These are phyloP conservation scores for Cladosporium colombiae DNA, from an alignment of 2,329 filamentous ascomycete species.

Conservation along the genomic window DNA sequence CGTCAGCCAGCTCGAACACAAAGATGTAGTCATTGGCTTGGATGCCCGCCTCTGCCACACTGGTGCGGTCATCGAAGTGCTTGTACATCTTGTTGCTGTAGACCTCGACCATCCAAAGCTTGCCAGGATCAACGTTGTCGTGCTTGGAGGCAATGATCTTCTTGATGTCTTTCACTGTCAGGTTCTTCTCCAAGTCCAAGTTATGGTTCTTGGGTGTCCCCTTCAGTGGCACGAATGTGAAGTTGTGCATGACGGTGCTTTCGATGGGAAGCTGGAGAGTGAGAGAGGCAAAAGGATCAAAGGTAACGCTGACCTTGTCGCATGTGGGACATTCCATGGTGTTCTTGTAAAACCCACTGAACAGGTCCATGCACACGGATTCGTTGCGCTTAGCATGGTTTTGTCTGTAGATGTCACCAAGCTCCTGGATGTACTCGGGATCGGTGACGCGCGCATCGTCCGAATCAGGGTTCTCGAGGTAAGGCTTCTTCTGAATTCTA, in stretches of 20 bases:
- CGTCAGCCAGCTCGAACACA: slow-evolving; percentile 75
- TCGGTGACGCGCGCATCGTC: slow-evolving; percentile 94
- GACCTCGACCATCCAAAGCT: slow-evolving; percentile 78
- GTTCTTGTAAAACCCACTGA: slow-evolving; percentile 98
- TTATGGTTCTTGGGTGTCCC: slow-evolving; percentile 70
- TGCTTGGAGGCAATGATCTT: slow-evolving; percentile 59
- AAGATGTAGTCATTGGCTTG: slow-evolving; percentile 61
- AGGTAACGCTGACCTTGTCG: slow-evolving; percentile 95
- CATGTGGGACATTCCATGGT: slow-evolving; percentile 90
- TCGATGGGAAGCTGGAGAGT: slow-evolving; percentile 88
- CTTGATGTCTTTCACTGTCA: slow-evolving; percentile 68
- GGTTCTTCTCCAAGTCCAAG: slow-evolving; percentile 78
- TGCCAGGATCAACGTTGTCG: slow-evolving; percentile 53
- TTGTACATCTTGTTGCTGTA: slow-evolving; percentile 86
- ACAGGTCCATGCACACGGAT: slow-evolving; percentile 91
- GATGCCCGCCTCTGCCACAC: slow-evolving; percentile 72
- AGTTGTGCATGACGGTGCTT: slow-evolving; percentile 72
- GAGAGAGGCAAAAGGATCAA: slow-evolving; percentile 94
- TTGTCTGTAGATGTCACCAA: slow-evolving; percentile 86
- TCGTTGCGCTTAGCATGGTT: slow-evolving; percentile 92
- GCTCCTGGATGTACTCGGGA: slow-evolving; percentile 73
- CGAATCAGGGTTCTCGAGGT: slow-evolving; percentile 95
- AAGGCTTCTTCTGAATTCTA: slow-evolving; percentile 90
- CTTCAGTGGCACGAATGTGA: slow-evolving; percentile 77
- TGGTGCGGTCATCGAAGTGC: slow-evolving; percentile 69